phyloP scores from a whole-genome alignment of 129 eudicot species.

The Logfia minima region DNA sequence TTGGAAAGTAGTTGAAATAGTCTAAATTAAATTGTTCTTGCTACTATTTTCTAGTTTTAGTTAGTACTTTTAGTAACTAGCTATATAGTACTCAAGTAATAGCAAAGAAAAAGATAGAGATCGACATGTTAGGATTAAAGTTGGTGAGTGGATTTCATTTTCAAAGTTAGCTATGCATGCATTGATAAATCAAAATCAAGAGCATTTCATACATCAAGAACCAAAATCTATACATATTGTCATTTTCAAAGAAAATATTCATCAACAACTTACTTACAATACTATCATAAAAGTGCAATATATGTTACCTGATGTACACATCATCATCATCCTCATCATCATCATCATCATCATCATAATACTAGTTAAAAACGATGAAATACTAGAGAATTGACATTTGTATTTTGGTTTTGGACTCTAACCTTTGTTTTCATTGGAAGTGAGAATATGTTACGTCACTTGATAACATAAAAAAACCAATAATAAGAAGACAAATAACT shows the following conservation, averaged over 20 bases:
- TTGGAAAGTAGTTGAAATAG: no score
- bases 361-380: background rate
- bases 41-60: no score
- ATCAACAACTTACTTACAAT: conserved; percentile 30
- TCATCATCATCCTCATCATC: background rate
- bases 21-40: no score
- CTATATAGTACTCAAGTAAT: background rate
- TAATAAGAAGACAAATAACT: background rate
- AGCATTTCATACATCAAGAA: conserved; percentile 29
- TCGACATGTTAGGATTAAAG: conserved; percentile 25
- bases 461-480: conserved; percentile 12
- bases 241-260: conserved; percentile 30
- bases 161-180: conserved; percentile 12
- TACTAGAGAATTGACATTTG: conserved; percentile 22
- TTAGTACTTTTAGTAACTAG: background rate
- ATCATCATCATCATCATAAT: background rate
- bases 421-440: conserved; percentile 21
- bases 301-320: conserved; percentile 13
- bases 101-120: conserved; percentile 13
- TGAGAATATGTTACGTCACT: conserved; percentile 36
- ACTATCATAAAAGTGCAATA: background rate
- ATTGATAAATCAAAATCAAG: conserved; percentile 30
- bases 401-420: conserved; percentile 26
- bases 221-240: conserved; percentile 26
- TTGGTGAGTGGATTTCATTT: conserved; percentile 38